Conservation (phyloP, 495 filamentous ascomycete genomes). For the Xylaria bambusicola region DNA sequence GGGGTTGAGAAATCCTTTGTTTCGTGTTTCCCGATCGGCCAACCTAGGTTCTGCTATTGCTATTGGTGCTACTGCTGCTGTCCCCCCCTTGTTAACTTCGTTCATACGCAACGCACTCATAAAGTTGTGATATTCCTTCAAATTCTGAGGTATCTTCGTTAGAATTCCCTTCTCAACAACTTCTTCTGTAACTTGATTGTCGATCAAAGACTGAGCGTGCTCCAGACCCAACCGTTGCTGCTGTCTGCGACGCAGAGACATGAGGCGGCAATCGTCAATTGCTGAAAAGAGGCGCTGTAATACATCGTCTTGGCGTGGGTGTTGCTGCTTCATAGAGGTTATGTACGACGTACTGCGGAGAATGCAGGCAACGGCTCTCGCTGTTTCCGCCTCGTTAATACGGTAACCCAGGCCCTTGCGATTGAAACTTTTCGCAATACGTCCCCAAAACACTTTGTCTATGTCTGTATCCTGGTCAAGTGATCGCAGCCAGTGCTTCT, state of each 20-base stretch:
- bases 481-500: neutral
- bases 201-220: neutral
- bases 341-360: neutral
- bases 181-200: neutral
- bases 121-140: too few species aligned
- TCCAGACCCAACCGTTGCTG: neutral
- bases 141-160: neutral
- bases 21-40: too few species aligned
- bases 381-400: neutral
- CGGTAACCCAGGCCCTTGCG: neutral
- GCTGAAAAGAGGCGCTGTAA: neutral
- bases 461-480: conserved; percentile 2
- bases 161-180: neutral
- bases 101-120: too few species aligned
- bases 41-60: too few species aligned
- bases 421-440: neutral
- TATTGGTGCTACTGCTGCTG: too few species aligned
- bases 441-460: neutral
- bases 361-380: neutral
- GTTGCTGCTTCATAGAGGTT: neutral
- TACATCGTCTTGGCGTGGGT: neutral
- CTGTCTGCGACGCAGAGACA: neutral
- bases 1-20: too few species aligned
- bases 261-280: neutral
- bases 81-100: too few species aligned